phyloP scores from a whole-genome alignment of 345 rosid species.

The Triadica sebifera region DNA sequence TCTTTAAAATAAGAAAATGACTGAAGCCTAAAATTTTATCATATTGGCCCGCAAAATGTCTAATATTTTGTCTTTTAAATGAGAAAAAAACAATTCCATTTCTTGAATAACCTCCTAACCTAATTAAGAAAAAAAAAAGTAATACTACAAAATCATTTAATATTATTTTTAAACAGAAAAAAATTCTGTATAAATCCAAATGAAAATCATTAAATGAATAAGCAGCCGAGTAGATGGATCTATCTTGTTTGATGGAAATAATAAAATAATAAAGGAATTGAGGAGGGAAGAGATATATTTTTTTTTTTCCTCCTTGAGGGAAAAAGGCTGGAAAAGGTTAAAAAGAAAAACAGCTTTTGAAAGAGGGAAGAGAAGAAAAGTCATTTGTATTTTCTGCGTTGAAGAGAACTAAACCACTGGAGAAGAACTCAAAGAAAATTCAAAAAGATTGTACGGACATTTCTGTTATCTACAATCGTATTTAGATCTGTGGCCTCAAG shows the following conservation, averaged over 20 bases:
- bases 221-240: background rate
- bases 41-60: too few relatives aligned
- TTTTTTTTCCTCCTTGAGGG: too few relatives aligned
- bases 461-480: background rate
- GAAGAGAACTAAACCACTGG: background rate
- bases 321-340: background rate
- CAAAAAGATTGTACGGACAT: slow-evolving; percentile 8
- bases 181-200: too few relatives aligned
- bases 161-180: too few relatives aligned
- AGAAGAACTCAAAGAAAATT: background rate
- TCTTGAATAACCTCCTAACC: too few relatives aligned
- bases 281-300: background rate
- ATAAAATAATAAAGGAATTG: background rate
- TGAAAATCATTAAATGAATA: background rate
- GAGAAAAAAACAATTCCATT: too few relatives aligned
- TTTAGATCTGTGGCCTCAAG: slow-evolving; percentile 2
- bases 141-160: too few relatives aligned
- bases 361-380: slow-evolving; percentile 2
- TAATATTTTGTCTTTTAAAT: too few relatives aligned
- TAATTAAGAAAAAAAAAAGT: too few relatives aligned
- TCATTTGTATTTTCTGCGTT: slow-evolving; percentile 8
- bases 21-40: background rate
- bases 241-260: background rate
- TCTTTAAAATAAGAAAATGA: background rate
- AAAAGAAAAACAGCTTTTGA: slow-evolving; percentile 27